phyloP scores from a whole-genome alignment of 208 protist genomes.

The Leishmania braziliensis region DNA sequence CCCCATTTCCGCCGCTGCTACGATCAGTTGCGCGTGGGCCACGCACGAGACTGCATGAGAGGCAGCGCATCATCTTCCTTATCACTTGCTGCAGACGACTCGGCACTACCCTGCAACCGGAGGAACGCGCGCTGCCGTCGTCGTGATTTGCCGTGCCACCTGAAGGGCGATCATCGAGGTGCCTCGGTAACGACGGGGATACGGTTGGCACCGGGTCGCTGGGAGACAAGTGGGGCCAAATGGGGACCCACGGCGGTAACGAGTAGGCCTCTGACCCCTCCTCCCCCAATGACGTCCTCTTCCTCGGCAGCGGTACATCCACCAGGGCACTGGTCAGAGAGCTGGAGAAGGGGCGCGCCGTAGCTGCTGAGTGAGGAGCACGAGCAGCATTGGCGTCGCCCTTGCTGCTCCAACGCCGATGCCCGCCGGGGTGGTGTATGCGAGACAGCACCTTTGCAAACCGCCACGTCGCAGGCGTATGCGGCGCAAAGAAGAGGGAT shows the following conservation, averaged over 20 bases:
- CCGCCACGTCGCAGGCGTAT: conserved; percentile 3
- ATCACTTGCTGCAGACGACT: neutral
- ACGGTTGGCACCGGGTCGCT: neutral
- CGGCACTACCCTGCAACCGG: neutral
- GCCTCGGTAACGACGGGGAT: neutral
- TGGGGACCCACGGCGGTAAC: too few relatives aligned
- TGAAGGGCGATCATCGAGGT: neutral
- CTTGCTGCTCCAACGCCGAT: neutral
- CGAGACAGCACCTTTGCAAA: neutral
- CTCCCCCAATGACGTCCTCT: neutral
- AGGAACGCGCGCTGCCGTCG: neutral
- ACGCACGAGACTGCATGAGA: neutral
- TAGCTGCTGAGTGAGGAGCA: neutral
- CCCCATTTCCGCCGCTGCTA: neutral
- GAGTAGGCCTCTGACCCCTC: neutral
- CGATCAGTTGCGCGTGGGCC: neutral
- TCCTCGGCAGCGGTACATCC: neutral
- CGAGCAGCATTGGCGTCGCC: neutral
- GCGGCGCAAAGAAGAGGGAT: conserved; percentile 21
- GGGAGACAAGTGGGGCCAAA: neutral
- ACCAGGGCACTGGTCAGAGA: neutral
- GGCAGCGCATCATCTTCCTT: neutral
- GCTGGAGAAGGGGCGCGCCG: neutral
- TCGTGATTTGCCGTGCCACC: neutral
- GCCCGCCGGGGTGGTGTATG: neutral